Percentiles rank a stretch among this genome's conserved stretches.
Conservation (phyloP, 2,329 filamentous ascomycete genomes). For the Fusarium poae region DNA sequence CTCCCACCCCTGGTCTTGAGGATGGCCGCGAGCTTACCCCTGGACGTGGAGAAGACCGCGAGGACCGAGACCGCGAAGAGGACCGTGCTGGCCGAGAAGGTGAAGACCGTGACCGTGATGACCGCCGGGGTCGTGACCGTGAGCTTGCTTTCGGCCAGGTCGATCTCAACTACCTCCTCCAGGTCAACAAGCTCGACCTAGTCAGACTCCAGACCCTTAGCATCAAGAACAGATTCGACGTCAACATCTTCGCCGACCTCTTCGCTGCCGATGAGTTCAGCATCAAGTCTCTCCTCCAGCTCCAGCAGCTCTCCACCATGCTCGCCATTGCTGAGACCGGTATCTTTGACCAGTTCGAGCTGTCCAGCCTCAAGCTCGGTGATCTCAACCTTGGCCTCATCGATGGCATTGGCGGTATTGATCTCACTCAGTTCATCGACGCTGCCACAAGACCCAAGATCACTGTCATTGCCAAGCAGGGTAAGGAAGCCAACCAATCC, state of each 20-base stretch:
- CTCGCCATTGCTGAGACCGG: constrained; percentile 52
- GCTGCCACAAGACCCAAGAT: constrained; percentile 48
- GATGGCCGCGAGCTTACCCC: constrained; percentile 3
- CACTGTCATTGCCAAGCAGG: constrained; percentile 45
- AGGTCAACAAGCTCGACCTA: constrained; percentile 62
- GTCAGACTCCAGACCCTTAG: constrained; percentile 57
- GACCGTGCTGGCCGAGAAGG: background rate
- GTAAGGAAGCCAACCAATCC: constrained; percentile 18
- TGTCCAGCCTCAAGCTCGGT: constrained; percentile 47
- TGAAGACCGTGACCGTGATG: constrained; percentile 4
- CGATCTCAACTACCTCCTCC: constrained; percentile 61
- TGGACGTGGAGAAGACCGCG: constrained; percentile 2
- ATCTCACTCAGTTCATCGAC: constrained; percentile 51
- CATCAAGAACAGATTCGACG: constrained; percentile 61
- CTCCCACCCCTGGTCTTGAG: background rate
- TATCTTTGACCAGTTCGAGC: constrained; percentile 50
- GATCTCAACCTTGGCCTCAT: constrained; percentile 51
- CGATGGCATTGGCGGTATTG: constrained; percentile 45
- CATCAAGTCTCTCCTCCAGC: constrained; percentile 56
- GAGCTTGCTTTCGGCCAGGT: constrained; percentile 57
- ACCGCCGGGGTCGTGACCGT: constrained; percentile 39
- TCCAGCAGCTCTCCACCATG: constrained; percentile 58
- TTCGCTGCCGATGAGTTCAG: constrained; percentile 59
- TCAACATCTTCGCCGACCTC: constrained; percentile 58
- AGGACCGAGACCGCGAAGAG: constrained; percentile 23